Percentiles rank a stretch among this genome's conserved stretches.
Evolutionary conservation across 768 basidiomycete species (phyloP).

Genomic region (Phanerochaete carnosa): DNA sequence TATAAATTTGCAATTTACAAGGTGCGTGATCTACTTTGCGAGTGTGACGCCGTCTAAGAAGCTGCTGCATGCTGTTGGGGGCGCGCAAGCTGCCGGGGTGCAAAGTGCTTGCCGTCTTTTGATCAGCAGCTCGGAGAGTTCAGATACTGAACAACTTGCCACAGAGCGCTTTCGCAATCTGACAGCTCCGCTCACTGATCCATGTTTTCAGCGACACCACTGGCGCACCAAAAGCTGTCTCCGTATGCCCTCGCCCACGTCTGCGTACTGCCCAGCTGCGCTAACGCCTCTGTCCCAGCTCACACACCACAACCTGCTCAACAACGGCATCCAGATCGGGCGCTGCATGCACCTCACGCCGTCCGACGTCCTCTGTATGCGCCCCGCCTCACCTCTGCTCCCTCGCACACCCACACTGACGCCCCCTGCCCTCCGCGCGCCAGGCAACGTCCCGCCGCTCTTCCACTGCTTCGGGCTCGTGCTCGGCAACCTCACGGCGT

Average conservation of each 20-base stretch:
- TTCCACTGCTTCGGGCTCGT: constrained; percentile 90
- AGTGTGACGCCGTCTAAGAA: too few relatives aligned
- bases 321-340: constrained; percentile 71
- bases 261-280: neutral
- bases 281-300: constrained; percentile 38
- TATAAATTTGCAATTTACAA: constrained; percentile 84
- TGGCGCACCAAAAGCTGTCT: constrained; percentile 78
- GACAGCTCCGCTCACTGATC: neutral
- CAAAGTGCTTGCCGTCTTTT: too few relatives aligned
- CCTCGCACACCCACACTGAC: neutral
- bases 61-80: too few relatives aligned
- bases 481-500: constrained; percentile 77
- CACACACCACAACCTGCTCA: constrained; percentile 76
- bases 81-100: too few relatives aligned
- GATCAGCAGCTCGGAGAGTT: too few relatives aligned
- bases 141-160: too few relatives aligned
- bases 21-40: constrained; percentile 36
- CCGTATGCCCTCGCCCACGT: constrained; percentile 43
- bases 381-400: too few relatives aligned
- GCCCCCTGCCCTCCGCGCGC: neutral
- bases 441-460: constrained; percentile 80
- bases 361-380: constrained; percentile 66
- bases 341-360: constrained; percentile 67
- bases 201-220: constrained; percentile 65
- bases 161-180: too few relatives aligned